Evolutionary conservation across 305 asterid genomes (phyloP), one percentile per base, ranked within the genome.

Genomic region (Petunia hybrid): DNA sequence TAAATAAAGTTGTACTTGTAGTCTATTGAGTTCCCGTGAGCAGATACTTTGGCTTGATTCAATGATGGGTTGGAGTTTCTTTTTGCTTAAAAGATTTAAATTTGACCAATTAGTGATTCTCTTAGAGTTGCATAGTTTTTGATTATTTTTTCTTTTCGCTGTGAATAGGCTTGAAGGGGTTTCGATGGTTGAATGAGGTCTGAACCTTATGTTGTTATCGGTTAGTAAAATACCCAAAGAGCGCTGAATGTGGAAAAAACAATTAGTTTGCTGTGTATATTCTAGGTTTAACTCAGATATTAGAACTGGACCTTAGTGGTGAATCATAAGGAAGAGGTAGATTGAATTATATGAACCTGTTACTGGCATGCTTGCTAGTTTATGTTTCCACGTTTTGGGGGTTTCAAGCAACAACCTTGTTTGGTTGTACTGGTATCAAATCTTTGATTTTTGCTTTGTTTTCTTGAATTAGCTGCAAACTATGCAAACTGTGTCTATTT

Each of bases 121-220:
- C 6, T 3, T 35, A 46, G 60, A 70, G 77, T 0, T 6, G 38
- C 41, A 67, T 35, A 41, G 38, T 41, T 70, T 45, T 1, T 70
- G 22, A 4, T 45, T 40, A 0, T 1, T 45, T 36, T 10, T 10
- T 5, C 3, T 6, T 4, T 38, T 10, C 31, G 31, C 31, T 22
- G 1, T 64, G 22, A 14, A 71, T 71, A 41, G 36, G 63, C 51
- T 51, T 36, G 12, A 51, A 3, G 78, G 63, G 78, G 6, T 6
- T 73, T 51, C 1, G 13, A 48, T 73, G 46, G 35, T 71, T 71
- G 78, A 71, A 48, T 71, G 45, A 71, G 78, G 63, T 73, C 12
- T 6, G 45, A 22, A 35, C 31, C 78, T 48, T 36, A 35, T 71
- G 62, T 1, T 71, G 43, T 40, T 70, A 46, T 71, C 2, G 13